Evolutionary conservation across 805 yeast genomes (phyloP).

Genomic region (Metschnikowia matae): DNA sequence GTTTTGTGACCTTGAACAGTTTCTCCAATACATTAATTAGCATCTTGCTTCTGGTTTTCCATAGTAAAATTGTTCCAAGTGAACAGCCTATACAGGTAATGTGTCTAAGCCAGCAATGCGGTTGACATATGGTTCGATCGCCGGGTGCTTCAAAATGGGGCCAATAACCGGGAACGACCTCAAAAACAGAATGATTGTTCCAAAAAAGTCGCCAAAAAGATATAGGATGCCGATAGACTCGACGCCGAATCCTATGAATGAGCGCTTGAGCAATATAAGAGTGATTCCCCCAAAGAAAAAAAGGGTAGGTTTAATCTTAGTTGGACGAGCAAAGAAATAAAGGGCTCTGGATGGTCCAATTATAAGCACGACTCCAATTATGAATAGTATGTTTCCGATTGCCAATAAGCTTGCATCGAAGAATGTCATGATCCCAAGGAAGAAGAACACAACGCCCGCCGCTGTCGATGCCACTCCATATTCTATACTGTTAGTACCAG

Average conservation of each 20-base stretch:
- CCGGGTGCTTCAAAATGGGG: slow-evolving; percentile 75
- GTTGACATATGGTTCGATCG: slow-evolving; percentile 65
- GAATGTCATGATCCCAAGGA: slow-evolving; percentile 77
- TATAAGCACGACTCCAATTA: slow-evolving; percentile 78
- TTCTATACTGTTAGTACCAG: slow-evolving; percentile 44
- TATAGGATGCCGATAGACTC: slow-evolving; percentile 89
- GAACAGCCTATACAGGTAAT: slow-evolving; percentile 27
- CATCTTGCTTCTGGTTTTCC: background rate
- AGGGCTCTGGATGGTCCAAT: slow-evolving; percentile 85
- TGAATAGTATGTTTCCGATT: slow-evolving; percentile 76
- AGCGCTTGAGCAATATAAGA: slow-evolving; percentile 67
- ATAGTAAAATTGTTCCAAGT: background rate
- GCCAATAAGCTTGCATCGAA: slow-evolving; percentile 89
- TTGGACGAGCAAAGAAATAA: slow-evolving; percentile 79
- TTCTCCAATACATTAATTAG: background rate
- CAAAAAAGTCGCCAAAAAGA: slow-evolving; percentile 86
- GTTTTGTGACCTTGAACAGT: background rate
- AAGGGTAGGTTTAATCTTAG: slow-evolving; percentile 79
- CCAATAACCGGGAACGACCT: slow-evolving; percentile 88
- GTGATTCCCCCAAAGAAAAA: slow-evolving; percentile 74
- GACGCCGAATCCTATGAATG: slow-evolving; percentile 79
- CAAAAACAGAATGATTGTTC: slow-evolving; percentile 80
- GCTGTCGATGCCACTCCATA: slow-evolving; percentile 92
- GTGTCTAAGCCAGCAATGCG: slow-evolving; percentile 41
- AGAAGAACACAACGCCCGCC: slow-evolving; percentile 71